Evolutionary conservation across 257 asterid genomes (phyloP).

Genomic region (Knoxia roxburghii): DNA sequence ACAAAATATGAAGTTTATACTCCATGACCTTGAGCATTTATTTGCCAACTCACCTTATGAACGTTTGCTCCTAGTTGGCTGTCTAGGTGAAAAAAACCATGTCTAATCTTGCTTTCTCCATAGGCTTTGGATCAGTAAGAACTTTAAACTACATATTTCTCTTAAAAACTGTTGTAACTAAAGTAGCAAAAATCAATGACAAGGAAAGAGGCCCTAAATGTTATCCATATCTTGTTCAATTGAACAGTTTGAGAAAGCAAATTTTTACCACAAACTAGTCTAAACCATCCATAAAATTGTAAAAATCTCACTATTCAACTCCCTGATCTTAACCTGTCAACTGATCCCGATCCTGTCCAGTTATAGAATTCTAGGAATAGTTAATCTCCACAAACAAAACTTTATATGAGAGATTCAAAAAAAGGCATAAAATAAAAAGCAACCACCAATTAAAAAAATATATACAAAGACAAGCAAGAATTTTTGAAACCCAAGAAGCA

Average conservation of each 20-base stretch:
- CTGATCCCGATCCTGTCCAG: not conserved
- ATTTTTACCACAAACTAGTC: too few relatives aligned
- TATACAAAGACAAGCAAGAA: not conserved
- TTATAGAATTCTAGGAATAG: not conserved
- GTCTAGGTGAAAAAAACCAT: not conserved
- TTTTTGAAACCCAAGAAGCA: not conserved
- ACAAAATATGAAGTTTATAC: not conserved
- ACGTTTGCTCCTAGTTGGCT: too few relatives aligned
- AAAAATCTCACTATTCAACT: not conserved
- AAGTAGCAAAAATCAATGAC: not conserved
- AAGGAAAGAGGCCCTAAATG: not conserved
- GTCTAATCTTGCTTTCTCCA: not conserved
- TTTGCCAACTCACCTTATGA: not conserved
- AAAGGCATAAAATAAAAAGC: not conserved
- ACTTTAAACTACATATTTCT: not conserved
- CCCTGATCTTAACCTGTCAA: not conserved
- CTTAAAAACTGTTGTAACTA: not conserved
- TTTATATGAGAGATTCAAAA: too few relatives aligned
- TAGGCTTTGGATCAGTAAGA: not conserved
- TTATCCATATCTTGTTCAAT: not conserved
- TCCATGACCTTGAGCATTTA: not conserved
- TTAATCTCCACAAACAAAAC: not conserved
- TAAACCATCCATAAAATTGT: not conserved
- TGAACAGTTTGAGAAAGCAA: not conserved
- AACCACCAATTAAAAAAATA: not conserved